phyloP scores from a whole-genome alignment of 2,329 filamentous ascomycete species.

The Paraphaeosphaeria sporulosa region DNA sequence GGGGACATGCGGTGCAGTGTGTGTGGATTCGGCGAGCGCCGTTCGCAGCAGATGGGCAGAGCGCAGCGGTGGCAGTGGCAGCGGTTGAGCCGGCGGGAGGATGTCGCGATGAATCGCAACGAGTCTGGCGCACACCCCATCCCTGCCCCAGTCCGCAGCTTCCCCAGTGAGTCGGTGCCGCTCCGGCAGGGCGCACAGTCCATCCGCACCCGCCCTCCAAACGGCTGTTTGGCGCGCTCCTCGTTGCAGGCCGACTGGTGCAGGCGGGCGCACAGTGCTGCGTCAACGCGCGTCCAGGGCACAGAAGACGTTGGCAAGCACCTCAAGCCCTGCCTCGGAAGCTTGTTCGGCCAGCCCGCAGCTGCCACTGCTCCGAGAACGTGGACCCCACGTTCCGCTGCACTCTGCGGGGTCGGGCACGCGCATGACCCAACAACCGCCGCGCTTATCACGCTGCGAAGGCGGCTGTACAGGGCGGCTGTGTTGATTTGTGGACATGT shows the following conservation, averaged over 20 bases:
- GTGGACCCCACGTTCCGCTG: conserved; percentile 10
- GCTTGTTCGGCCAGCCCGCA: conserved; percentile 2
- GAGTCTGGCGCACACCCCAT: conserved; percentile 2
- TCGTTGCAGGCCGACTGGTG: not conserved
- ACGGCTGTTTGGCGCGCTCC: not conserved
- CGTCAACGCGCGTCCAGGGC: conserved; percentile 9
- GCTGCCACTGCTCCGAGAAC: conserved; percentile 8
- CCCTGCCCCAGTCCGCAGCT: conserved; percentile 3
- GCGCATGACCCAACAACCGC: not conserved
- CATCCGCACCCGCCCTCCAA: not conserved
- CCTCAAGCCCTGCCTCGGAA: conserved; percentile 5
- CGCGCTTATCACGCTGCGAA: conserved; percentile 2
- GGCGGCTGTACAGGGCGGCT: not conserved
- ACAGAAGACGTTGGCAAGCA: not conserved
- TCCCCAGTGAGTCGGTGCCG: conserved; percentile 7
- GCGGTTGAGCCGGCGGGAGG: conserved; percentile 5
- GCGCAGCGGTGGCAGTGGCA: too few species aligned
- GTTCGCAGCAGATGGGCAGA: not conserved
- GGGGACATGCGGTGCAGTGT: conserved; percentile 29
- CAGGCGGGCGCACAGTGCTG: not conserved
- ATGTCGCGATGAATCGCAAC: conserved; percentile 1
- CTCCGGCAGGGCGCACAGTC: not conserved
- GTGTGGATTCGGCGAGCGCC: not conserved
- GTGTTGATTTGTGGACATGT: not conserved
- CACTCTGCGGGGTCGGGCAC: conserved; percentile 14